Percentiles rank a stretch among this genome's conserved stretches.
phyloP scores from a whole-genome alignment of 139 green algal species.

The Trebouxia sp. region DNA sequence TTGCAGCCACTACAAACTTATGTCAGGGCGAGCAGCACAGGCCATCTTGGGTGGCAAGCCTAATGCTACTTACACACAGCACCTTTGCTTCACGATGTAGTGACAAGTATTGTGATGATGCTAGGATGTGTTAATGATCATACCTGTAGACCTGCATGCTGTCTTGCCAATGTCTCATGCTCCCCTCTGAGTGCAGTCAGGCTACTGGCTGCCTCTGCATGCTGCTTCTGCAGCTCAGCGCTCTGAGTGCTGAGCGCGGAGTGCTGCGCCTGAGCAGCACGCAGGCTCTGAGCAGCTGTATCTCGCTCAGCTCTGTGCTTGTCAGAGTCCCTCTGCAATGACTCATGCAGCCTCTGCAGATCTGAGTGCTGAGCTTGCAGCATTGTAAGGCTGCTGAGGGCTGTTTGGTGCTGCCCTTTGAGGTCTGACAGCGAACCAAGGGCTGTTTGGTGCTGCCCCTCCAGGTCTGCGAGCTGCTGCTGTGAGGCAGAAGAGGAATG shows the following conservation, averaged over 20 bases:
- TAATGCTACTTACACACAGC: no score
- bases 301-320: not conserved
- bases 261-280: not conserved
- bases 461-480: no score
- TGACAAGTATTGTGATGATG: not conserved
- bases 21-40: no score
- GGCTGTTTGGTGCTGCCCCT: not conserved
- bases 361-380: not conserved
- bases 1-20: no score
- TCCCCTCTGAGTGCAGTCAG: not conserved
- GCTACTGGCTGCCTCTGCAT: not conserved
- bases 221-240: conserved; percentile 3
- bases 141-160: conserved; percentile 13
- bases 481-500: not conserved
- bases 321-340: not conserved
- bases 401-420: conserved; percentile 5
- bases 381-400: not conserved
- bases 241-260: conserved; percentile 1
- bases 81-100: no score
- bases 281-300: not conserved
- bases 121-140: not conserved
- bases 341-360: conserved; percentile 5
- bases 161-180: not conserved
- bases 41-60: no score
- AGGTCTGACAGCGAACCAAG: not conserved